A percentile compares a stretch with the other conserved stretches of the same genome.
Conservation (phyloP, 768 basidiomycete genomes). For the Pholiota molesta region DNA sequence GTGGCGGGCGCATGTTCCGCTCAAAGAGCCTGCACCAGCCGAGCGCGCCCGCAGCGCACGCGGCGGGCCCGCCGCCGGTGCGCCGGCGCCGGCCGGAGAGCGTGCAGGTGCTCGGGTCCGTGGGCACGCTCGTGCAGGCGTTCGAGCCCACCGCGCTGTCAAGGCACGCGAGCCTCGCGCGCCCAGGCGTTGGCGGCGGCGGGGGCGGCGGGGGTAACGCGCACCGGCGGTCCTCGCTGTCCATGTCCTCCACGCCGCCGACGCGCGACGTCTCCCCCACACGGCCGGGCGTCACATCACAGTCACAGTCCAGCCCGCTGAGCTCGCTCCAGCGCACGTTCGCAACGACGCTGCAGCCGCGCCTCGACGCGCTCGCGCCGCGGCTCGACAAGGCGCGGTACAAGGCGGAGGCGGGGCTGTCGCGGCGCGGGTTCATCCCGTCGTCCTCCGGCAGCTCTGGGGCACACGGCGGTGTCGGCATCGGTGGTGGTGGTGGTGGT, state of each 20-base stretch:
- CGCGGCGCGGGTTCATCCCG: slow-evolving; percentile 57
- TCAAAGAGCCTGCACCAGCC: slow-evolving; percentile 60
- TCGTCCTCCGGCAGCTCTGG: too few relatives aligned
- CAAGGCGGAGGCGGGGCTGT: slow-evolving; percentile 74
- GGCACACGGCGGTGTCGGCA: too few relatives aligned
- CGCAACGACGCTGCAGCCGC: slow-evolving; percentile 37
- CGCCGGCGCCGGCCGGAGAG: slow-evolving; percentile 66
- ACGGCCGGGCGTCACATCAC: not conserved
- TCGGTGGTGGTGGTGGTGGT: slow-evolving; percentile 32
- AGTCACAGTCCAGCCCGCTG: slow-evolving; percentile 6
- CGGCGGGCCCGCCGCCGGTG: slow-evolving; percentile 43
- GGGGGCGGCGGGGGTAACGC: too few relatives aligned
- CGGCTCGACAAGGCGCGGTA: slow-evolving; percentile 64
- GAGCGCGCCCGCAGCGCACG: slow-evolving; percentile 32
- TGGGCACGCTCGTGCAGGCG: slow-evolving; percentile 6
- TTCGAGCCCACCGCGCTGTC: not conserved
- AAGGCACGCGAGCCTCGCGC: not conserved
- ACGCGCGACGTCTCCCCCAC: not conserved
- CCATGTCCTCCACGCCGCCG: not conserved
- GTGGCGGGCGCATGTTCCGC: slow-evolving; percentile 48
- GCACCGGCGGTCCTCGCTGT: slow-evolving; percentile 5
- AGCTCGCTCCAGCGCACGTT: slow-evolving; percentile 46
- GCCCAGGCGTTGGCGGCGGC: too few relatives aligned
- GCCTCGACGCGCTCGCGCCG: slow-evolving; percentile 42
- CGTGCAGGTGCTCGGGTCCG: slow-evolving; percentile 46